Evolutionary conservation across 345 rosid species (phyloP), one percentile per base, ranked within the genome.

Genomic region (Streptanthus diversifolius): DNA sequence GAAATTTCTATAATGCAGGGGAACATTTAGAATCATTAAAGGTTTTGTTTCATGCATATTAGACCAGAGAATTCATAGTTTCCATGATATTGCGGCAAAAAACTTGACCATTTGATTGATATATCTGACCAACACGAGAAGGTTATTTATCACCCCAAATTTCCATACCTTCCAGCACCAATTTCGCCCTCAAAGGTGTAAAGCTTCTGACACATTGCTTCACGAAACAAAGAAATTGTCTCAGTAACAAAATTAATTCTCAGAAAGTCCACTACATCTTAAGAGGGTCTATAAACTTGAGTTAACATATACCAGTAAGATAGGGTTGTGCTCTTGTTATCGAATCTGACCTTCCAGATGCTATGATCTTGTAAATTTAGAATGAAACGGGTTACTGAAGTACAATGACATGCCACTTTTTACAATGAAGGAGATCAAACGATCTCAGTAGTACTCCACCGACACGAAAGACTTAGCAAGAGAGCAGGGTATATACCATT

Each of bases 291-390:
- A 62, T 37, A 79, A 37, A 43, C 54, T 36, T 29, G 73, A 57
- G 61, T 61, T 9, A 21, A 47, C 64, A 54, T 70, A 72, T 86
- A 93, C 98, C 97, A 39, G 86, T 81, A 55, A 93, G 93, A 82
- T 84, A 76, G 22, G 95, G 97, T 6, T 71, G 85, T 18, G 93
- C 97, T 80, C 80, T 90, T 67, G 83, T 76, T 71, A 85, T 75
- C 29, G 98, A 82, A 74, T 93, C 95, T 39, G 86, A 76, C 64
- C 72, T 81, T 80, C 98, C 98, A 15, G 98, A 93, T 60, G 93
- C 84, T 53, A 83, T 67, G 45, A 90, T 85, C 98, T 92, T 66
- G 70, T 45, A 57, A 52, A 68, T 52, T 58, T 56, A 44, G 2
- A 63, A 63, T 13, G 30, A 53, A 70, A 70, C 32, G 36, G 10